Conservation (phyloP, 192 early-diverging fungal genomes). For the Coemansia umbellata region DNA sequence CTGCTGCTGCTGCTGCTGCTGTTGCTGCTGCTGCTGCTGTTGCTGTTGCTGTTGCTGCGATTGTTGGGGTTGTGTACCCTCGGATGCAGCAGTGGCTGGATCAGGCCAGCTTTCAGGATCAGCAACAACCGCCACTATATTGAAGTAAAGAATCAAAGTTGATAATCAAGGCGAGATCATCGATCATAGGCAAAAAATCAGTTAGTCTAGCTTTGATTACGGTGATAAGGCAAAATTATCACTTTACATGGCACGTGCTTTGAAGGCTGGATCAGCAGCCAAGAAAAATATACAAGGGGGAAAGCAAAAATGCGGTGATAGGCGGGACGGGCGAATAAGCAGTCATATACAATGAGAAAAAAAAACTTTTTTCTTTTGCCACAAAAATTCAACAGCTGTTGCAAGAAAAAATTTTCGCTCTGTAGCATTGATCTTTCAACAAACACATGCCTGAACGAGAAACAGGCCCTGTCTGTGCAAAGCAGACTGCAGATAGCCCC, state of each 20-base stretch:
- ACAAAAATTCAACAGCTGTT: not conserved
- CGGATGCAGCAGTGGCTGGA: constrained; percentile 47
- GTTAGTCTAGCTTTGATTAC: too few relatives aligned
- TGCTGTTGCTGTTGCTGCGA: not conserved
- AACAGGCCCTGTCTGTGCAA: not conserved
- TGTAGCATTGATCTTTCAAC: not conserved
- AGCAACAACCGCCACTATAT: constrained; percentile 21
- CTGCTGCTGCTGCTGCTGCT: not conserved
- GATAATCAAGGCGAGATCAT: too few relatives aligned
- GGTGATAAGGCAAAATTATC: too few relatives aligned
- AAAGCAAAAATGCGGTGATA: too few relatives aligned
- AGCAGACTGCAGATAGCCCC: not conserved
- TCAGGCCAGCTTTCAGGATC: constrained; percentile 51
- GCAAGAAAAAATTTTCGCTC: not conserved
- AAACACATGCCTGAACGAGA: not conserved
- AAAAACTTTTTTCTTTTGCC: not conserved
- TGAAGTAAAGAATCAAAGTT: not conserved
- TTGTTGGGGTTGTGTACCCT: too few relatives aligned
- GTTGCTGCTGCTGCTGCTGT: not conserved
- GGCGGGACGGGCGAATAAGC: too few relatives aligned
- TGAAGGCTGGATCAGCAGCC: not conserved
- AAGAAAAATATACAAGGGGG: constrained; percentile 6
- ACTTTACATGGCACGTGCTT: not conserved
- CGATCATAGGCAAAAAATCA: too few relatives aligned
- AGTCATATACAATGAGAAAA: not conserved